Evolutionary conservation across 2,329 filamentous ascomycete species (phyloP).

Genomic region (Scleromitrula shiraiana): DNA sequence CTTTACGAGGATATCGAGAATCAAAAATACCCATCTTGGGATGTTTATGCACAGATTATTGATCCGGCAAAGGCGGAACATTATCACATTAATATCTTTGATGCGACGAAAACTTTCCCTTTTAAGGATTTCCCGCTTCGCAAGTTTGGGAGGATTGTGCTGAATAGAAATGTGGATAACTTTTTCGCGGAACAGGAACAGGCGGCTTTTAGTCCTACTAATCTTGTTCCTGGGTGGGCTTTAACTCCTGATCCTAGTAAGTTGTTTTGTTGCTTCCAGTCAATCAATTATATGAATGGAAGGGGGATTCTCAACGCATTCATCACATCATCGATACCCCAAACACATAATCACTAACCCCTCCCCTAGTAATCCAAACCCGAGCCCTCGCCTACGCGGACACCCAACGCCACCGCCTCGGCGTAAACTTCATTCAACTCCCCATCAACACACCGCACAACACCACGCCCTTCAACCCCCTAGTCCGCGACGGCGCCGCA

Average conservation of each 20-base stretch:
- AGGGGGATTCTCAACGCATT: too few species aligned
- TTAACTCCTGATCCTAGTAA: neutral
- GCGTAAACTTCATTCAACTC: conserved; percentile 50
- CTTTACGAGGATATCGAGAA: conserved; percentile 42
- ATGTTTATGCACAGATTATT: conserved; percentile 38
- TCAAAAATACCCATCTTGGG: conserved; percentile 47
- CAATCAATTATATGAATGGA: too few species aligned
- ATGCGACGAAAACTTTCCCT: conserved; percentile 46
- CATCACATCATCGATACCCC: too few species aligned
- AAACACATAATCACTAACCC: conserved; percentile 4
- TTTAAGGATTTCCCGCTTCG: conserved; percentile 39
- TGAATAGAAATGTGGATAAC: conserved; percentile 45
- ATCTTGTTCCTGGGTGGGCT: conserved; percentile 48
- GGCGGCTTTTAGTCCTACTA: conserved; percentile 56
- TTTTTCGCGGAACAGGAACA: conserved; percentile 62
- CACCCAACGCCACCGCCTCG: conserved; percentile 43
- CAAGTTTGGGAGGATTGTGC: conserved; percentile 38
- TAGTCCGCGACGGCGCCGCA: conserved; percentile 34
- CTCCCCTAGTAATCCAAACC: conserved; percentile 35
- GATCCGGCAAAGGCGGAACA: conserved; percentile 27
- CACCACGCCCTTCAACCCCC: conserved; percentile 29
- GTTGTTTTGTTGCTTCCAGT: neutral
- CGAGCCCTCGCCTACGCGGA: conserved; percentile 49
- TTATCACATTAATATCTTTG: conserved; percentile 41
- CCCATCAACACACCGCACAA: conserved; percentile 39